These are phyloP conservation scores for Yamadazyma phyllophila DNA, from an alignment of 805 yeast genomes.

Conservation along the genomic window DNA sequence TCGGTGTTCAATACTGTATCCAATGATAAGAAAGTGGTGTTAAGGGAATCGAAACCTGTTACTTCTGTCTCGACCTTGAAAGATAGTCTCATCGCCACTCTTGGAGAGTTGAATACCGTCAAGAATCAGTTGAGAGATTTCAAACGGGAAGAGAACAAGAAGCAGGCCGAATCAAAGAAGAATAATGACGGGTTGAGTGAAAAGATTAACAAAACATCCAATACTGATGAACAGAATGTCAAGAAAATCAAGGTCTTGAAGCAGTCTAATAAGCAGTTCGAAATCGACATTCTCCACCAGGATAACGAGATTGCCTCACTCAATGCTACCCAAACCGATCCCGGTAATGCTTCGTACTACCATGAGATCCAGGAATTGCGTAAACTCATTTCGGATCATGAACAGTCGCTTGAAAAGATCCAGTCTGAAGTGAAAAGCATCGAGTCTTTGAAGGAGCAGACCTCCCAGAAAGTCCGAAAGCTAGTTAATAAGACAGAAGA, in stretches of 20 bases:
- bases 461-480: conserved; percentile 25
- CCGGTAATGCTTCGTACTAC: background rate
- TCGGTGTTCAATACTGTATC: conserved; percentile 31
- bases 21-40: conserved; percentile 15
- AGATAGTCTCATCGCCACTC: conserved; percentile 30
- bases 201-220: conserved; percentile 30
- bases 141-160: conserved; percentile 39
- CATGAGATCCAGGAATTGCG: conserved; percentile 24
- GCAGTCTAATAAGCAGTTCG: conserved; percentile 38
- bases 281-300: conserved; percentile 26
- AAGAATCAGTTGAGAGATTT: conserved; percentile 27
- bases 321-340: background rate
- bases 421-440: conserved; percentile 21
- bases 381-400: conserved; percentile 21
- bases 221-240: conserved; percentile 28
- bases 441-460: conserved; percentile 22
- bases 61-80: conserved; percentile 31
- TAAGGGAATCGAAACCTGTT: conserved; percentile 25
- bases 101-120: conserved; percentile 23
- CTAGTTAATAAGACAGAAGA: conserved; percentile 22
- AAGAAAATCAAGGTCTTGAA: conserved; percentile 39
- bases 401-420: conserved; percentile 20
- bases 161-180: conserved; percentile 29
- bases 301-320: conserved; percentile 5
- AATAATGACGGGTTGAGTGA: conserved; percentile 31